Conservation (phyloP, 306 rosid genomes). For the Lathyrus oleraceus region DNA sequence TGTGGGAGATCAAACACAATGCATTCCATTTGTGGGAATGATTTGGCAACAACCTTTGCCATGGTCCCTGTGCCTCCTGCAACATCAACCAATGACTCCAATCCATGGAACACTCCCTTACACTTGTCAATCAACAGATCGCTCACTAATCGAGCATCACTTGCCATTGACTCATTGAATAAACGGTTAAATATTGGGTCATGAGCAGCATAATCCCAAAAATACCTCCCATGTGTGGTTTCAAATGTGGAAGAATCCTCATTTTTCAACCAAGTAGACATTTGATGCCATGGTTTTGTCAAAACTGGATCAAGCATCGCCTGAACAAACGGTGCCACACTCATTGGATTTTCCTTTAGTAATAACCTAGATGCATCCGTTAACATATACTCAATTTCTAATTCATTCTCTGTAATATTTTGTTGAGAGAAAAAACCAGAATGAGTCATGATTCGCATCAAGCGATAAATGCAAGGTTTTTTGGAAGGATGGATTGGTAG, state of each 20-base stretch:
- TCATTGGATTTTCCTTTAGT: neutral
- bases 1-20: conserved; percentile 56
- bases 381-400: neutral
- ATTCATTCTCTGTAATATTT: neutral
- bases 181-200: neutral
- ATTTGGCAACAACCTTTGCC: conserved; percentile 43
- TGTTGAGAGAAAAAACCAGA: neutral
- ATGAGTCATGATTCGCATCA: neutral
- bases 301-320: neutral
- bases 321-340: neutral
- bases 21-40: conserved; percentile 47
- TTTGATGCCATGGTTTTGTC: neutral
- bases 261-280: neutral
- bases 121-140: conserved; percentile 29
- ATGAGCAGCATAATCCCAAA: neutral
- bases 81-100: conserved; percentile 52
- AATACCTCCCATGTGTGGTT: neutral
- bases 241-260: neutral
- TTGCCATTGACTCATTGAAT: conserved; percentile 7
- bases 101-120: conserved; percentile 39
- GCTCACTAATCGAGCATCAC: neutral
- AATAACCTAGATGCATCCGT: neutral
- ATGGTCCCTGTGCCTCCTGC: conserved; percentile 62
- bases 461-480: neutral
- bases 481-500: conserved; percentile 32